Conservation (phyloP, 495 filamentous ascomycete genomes). For the Rusavskia elegans region DNA sequence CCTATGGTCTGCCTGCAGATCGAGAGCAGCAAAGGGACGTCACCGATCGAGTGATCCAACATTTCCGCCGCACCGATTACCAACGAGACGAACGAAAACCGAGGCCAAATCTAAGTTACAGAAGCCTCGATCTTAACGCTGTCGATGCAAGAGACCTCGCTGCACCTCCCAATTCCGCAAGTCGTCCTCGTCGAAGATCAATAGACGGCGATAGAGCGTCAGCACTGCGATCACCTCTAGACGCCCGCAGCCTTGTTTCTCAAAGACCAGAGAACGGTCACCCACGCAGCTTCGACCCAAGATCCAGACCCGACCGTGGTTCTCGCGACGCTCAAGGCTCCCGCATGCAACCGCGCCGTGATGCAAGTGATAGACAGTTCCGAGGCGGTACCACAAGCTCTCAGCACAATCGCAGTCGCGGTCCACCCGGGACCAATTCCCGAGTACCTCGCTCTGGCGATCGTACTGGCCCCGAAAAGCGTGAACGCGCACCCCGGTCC, state of each 20-base stretch:
- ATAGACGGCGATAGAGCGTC: neutral
- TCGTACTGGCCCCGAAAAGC: neutral
- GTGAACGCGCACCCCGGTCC: neutral
- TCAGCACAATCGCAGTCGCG: neutral
- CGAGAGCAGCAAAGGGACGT: neutral
- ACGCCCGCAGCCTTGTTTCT: neutral
- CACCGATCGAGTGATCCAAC: neutral
- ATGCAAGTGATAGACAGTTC: neutral
- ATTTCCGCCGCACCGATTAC: neutral
- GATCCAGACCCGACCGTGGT: neutral
- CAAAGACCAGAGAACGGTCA: neutral
- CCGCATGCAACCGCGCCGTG: neutral
- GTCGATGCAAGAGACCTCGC: neutral
- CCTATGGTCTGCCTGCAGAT: neutral
- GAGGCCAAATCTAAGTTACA: neutral
- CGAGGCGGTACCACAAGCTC: neutral
- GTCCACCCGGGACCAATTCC: neutral
- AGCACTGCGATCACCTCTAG: neutral
- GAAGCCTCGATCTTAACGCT: neutral
- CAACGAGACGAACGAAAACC: too few species aligned
- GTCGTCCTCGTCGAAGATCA: neutral
- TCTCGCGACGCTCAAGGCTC: neutral
- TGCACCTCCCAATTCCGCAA: neutral
- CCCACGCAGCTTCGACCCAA: neutral
- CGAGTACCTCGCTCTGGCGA: too few species aligned